Base-by-base conservation (phyloP, 208 protist genomes). In the Trypanosoma lewisi region DNA sequence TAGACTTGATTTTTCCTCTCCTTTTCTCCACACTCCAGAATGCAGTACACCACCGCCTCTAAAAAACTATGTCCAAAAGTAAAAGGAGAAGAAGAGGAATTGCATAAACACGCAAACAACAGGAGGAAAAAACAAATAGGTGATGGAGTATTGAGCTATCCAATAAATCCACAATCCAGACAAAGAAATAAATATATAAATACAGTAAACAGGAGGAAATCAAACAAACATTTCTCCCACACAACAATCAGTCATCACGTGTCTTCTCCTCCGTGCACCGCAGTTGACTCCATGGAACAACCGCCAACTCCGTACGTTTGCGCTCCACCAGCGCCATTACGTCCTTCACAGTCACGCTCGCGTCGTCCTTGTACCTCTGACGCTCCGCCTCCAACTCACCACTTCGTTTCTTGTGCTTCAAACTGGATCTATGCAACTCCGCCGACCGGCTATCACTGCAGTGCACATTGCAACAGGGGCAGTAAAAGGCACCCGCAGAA, bases 351-450 rank as follows among this genome's bases (percentile, higher is more conserved):
- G 87, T 91, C 27, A 93, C 82, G 14, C 83, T 78, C 4, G 58
- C 71, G 52, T 91, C 84, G 37, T 80, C 77, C 41, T 89, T 89
- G 52, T 91, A 93, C 39, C 70, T 55, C 53, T 57, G 69, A 49
- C 61, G 57, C 53, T 93, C 80, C 49, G 61, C 63, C 44, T 73
- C 82, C 0, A 87, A 50, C 58, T 93, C 83, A 0, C 83, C 83
- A 41, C 82, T 93, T 30, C 74, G 78, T 45, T 83, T 78, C 55
- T 88, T 84, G 65, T 94, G 87, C 54, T 81, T 78, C 1, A 80
- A 47, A 39, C 79, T 85, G 7, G 75, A 63, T 42, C 75, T 75
- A 77, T 94, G 87, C 54, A 70, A 59, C 39, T 75, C 77, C 3
- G 83, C 81, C 2, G 83, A 63, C 17, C 76, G 77, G 54, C 60